Evolutionary conservation across 1,284 basidiomycete genomes (phyloP).

Genomic region (Xerocomus alliaceus): DNA sequence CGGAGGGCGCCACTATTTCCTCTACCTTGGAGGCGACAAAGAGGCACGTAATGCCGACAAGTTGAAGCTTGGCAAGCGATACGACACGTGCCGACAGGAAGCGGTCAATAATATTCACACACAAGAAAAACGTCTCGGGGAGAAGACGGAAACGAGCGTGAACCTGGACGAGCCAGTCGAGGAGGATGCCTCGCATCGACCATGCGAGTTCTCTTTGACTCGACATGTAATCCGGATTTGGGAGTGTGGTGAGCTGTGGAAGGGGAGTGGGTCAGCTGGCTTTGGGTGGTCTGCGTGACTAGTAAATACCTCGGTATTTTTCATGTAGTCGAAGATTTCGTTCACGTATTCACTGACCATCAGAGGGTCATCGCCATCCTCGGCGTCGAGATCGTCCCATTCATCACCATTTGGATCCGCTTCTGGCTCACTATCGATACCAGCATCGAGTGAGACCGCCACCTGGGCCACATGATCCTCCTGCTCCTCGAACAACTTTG

Average conservation of each 20-base stretch:
- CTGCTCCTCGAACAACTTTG: slow-evolving; percentile 42
- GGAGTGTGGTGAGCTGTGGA: slow-evolving; percentile 77
- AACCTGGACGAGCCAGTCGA: slow-evolving; percentile 97
- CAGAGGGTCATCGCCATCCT: slow-evolving; percentile 92
- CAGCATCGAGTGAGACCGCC: slow-evolving; percentile 48
- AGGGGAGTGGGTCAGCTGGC: slow-evolving; percentile 13
- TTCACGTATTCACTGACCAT: slow-evolving; percentile 98
- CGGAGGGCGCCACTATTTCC: slow-evolving; percentile 92
- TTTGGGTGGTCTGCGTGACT: slow-evolving; percentile 9
- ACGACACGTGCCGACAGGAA: slow-evolving; percentile 92
- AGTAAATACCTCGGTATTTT: slow-evolving; percentile 65
- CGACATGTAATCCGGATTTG: slow-evolving; percentile 90
- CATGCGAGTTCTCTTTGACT: slow-evolving; percentile 90
- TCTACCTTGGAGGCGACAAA: slow-evolving; percentile 97
- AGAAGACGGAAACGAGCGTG: slow-evolving; percentile 93
- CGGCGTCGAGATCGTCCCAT: slow-evolving; percentile 92
- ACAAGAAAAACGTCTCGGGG: slow-evolving; percentile 95
- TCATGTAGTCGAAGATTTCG: slow-evolving; percentile 95
- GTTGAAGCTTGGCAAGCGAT: slow-evolving; percentile 91
- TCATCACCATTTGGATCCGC: slow-evolving; percentile 66
- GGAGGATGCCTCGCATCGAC: slow-evolving; percentile 93
- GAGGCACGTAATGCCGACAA: slow-evolving; percentile 93
- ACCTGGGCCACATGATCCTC: slow-evolving; percentile 36
- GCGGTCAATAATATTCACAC: slow-evolving; percentile 95
- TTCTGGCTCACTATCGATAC: slow-evolving; percentile 53